A percentile compares a stretch with the other conserved stretches of the same genome.
These are phyloP conservation scores for Boechera divaricarpa DNA, from an alignment of 345 rosid genomes.

Conservation along the genomic window DNA sequence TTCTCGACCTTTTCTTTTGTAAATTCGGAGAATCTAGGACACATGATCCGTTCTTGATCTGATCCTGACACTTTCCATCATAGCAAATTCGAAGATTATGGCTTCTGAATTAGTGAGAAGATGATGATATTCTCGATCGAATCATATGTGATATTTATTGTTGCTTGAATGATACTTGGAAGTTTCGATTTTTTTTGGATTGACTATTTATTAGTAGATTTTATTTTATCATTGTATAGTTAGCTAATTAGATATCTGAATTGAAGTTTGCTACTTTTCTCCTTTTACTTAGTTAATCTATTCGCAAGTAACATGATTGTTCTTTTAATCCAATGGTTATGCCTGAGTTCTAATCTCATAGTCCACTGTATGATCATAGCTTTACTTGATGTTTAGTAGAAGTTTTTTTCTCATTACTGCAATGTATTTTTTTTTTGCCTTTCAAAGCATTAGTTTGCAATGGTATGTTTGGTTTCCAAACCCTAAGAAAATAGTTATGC, in stretches of 20 bases:
- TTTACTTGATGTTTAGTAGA: neutral
- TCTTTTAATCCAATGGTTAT: constrained; percentile 1
- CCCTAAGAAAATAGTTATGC: neutral
- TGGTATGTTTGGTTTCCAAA: neutral
- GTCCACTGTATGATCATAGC: constrained; percentile 10
- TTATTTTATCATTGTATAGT: neutral
- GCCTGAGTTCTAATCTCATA: constrained; percentile 16
- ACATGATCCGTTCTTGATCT: neutral
- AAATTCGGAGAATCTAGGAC: neutral
- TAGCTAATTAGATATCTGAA: neutral
- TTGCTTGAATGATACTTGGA: constrained; percentile 1
- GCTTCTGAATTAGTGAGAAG: constrained; percentile 8
- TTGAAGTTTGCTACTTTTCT: constrained; percentile 12
- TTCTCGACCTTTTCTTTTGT: neutral
- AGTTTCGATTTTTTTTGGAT: constrained; percentile 13
- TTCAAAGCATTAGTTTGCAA: neutral
- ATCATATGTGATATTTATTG: neutral
- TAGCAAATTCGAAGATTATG: neutral
- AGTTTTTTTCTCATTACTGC: neutral
- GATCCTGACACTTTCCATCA: neutral
- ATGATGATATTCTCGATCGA: neutral
- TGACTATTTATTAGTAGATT: neutral
- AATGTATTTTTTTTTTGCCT: neutral
- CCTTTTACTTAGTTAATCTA: neutral
- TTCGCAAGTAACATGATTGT: neutral